Base-by-base conservation (phyloP, 2,329 filamentous ascomycete species). In the Drechslerella stenobrocha region DNA sequence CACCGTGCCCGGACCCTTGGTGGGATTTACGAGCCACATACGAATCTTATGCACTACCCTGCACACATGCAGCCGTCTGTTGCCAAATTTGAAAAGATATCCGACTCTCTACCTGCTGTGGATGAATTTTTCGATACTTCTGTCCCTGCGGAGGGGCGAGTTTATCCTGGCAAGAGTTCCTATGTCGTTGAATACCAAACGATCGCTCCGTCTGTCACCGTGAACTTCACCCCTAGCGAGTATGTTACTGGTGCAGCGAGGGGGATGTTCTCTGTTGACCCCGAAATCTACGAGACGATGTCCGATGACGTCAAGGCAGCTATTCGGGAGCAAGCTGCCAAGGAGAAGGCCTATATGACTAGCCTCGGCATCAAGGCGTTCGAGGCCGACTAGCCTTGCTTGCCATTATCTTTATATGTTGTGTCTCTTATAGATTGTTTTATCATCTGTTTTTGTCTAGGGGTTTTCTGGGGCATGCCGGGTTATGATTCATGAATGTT, bases 21-120 rank as follows among this genome's bases (percentile, higher is more conserved):
- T 18, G 55, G 55, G 7, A 47, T 67, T n/a, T 67, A 67, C 45
- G 63, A 67, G 20, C 50, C 55, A n/a, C 63, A 67, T 15, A 67
- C 63, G 11, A 67, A 67, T 26, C 35, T 46, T 22, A 60, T 51
- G 35, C 63, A 67, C 22, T 52, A 45, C 40, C 63, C 63, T 2
- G 11, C 13, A 2, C 45, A 56, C 13, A 26, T 60, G 20, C 51
- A 60, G 11, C 51, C 63, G 18, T 55, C 63, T 3, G 55, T 40
- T 13, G 55, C 51, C 8, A 60, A 48, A 15, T 42, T 50, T n/a
- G 63, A 60, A 22, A 60, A 46, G 30, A 9, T 60, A 2, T 67
- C 63, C 1, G 23, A 56, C 18, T 32, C 34, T 1, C 30, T 60
- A 22, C 22, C 32, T 7, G 42, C 48, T 24, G 6, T 51, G 5